These are phyloP conservation scores for Coleophoma eucalyptorum DNA, from an alignment of 2,329 filamentous ascomycete genomes.

Conservation along the genomic window DNA sequence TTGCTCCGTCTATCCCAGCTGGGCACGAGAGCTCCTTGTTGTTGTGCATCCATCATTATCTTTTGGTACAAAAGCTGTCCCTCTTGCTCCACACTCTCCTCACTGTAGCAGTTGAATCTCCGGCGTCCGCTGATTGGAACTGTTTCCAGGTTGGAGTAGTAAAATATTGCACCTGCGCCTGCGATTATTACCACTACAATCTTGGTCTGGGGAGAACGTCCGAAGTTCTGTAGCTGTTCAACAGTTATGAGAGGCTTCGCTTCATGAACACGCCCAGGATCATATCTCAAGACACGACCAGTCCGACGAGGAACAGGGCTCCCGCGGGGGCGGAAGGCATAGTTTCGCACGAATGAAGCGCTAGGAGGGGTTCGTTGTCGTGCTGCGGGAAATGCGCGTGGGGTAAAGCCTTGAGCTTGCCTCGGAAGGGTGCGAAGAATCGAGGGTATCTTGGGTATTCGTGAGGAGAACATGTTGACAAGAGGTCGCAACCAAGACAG, in stretches of 20 bases:
- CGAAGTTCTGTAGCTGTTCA: constrained; percentile 27
- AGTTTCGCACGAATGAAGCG: too few relatives aligned
- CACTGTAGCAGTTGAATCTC: constrained; percentile 67
- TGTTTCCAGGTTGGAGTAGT: constrained; percentile 65
- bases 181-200: constrained; percentile 36
- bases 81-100: constrained; percentile 49
- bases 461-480: too few relatives aligned
- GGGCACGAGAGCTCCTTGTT: constrained; percentile 49
- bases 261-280: constrained; percentile 12
- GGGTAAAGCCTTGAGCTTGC: too few relatives aligned
- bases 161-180: constrained; percentile 46
- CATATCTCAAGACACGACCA: not conserved
- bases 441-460: too few relatives aligned
- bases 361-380: too few relatives aligned
- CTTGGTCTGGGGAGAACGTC: constrained; percentile 31
- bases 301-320: too few relatives aligned
- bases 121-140: constrained; percentile 69
- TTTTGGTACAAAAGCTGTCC: constrained; percentile 51
- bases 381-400: too few relatives aligned
- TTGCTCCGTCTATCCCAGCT: constrained; percentile 51
- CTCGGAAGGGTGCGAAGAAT: too few relatives aligned
- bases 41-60: constrained; percentile 50
- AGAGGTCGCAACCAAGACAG: too few relatives aligned
- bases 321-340: too few relatives aligned
- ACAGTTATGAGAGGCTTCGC: constrained; percentile 34